A percentile compares a stretch with the other conserved stretches of the same genome.
Conservation (phyloP, 2,329 filamentous ascomycete species). For the Ploettnerulaceae sp. region DNA sequence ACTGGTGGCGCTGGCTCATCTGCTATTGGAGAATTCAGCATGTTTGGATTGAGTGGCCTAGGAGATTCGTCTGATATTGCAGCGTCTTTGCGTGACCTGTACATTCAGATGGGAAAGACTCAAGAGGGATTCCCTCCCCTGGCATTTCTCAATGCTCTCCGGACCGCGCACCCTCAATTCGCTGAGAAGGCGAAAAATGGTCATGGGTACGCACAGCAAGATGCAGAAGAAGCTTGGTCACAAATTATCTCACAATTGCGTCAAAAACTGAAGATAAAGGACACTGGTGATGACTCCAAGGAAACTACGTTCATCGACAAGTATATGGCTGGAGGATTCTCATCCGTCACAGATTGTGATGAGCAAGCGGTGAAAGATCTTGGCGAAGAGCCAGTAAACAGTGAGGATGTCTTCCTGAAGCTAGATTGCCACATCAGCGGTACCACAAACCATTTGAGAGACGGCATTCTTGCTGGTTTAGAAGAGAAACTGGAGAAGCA, state of each 20-base stretch:
- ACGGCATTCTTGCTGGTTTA: constrained; percentile 78
- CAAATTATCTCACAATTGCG: constrained; percentile 84
- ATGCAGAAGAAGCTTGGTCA: constrained; percentile 97
- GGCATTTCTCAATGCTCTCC: constrained; percentile 75
- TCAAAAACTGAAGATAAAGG: constrained; percentile 67
- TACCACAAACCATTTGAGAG: constrained; percentile 82
- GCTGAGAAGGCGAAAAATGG: constrained; percentile 81
- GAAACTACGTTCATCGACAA: constrained; percentile 77
- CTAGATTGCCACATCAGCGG: constrained; percentile 92
- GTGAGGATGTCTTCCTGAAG: constrained; percentile 78
- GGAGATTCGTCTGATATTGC: constrained; percentile 62
- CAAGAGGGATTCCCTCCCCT: constrained; percentile 82
- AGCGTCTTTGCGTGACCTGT: constrained; percentile 72
- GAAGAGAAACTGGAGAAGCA: constrained; percentile 89
- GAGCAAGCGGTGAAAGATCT: constrained; percentile 70
- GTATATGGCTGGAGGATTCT: constrained; percentile 81
- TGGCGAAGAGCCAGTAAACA: constrained; percentile 64
- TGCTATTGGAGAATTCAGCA: constrained; percentile 42
- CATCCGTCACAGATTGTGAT: constrained; percentile 75
- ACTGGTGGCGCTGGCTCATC: constrained; percentile 17
- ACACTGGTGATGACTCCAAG: constrained; percentile 47
- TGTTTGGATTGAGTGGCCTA: constrained; percentile 41
- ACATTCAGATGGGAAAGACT: constrained; percentile 83
- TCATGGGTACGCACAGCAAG: constrained; percentile 89
- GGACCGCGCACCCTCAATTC: constrained; percentile 83